These are phyloP conservation scores for Thalassiosira mediterranea DNA, from an alignment of 352 stramenopile species.

Conservation along the genomic window DNA sequence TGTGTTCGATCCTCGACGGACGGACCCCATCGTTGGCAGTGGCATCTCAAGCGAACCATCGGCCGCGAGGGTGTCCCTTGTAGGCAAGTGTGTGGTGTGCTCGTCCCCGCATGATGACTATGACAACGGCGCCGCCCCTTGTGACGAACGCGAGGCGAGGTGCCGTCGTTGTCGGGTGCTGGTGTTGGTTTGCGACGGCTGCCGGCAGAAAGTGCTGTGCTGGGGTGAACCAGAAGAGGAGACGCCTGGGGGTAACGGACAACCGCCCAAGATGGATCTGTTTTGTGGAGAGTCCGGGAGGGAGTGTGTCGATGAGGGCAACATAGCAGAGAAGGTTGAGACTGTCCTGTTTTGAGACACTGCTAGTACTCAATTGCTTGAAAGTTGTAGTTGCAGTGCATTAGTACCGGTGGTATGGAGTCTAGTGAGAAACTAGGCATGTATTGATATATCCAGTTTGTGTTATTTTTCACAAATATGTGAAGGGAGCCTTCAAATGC, in stretches of 20 bases:
- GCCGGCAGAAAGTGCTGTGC: slow-evolving; percentile 42
- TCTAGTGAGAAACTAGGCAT: too few species aligned
- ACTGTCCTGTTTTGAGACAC: slow-evolving; percentile 40
- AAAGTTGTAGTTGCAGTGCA: too few species aligned
- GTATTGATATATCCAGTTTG: too few species aligned
- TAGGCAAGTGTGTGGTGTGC: slow-evolving; percentile 73
- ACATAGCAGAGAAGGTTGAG: slow-evolving; percentile 52
- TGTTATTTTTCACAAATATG: too few species aligned
- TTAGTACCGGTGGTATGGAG: too few species aligned
- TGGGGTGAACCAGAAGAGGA: slow-evolving; percentile 39
- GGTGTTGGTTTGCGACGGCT: slow-evolving; percentile 76
- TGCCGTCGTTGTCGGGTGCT: slow-evolving; percentile 80
- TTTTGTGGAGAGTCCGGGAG: slow-evolving; percentile 42
- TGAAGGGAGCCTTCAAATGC: too few species aligned
- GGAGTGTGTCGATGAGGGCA: slow-evolving; percentile 54
- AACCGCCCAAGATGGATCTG: slow-evolving; percentile 22
- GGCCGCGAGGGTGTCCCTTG: slow-evolving; percentile 8
- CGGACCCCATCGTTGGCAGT: slow-evolving; percentile 52
- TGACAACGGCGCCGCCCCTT: slow-evolving; percentile 78
- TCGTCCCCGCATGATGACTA: slow-evolving; percentile 76
- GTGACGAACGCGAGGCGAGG: slow-evolving; percentile 72
- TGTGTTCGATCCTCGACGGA: slow-evolving; percentile 85
- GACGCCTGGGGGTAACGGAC: neutral
- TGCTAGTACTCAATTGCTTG: too few species aligned
- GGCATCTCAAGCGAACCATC: slow-evolving; percentile 28